phyloP scores from a whole-genome alignment of 768 basidiomycete species.

The Naematelia encephala region DNA sequence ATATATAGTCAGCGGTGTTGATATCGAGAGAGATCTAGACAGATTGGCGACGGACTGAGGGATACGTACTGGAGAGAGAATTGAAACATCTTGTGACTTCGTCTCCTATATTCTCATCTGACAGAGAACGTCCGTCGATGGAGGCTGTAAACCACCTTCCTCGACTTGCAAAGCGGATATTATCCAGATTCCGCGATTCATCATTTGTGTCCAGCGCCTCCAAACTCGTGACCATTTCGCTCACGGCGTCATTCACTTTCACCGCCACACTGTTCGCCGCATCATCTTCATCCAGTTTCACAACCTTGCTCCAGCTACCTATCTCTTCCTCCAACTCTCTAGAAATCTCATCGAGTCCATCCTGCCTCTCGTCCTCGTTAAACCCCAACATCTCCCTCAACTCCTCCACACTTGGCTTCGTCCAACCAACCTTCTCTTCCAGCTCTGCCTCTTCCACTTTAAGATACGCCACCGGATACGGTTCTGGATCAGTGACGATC shows the following conservation, averaged over 20 bases:
- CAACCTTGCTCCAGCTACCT: too few relatives aligned
- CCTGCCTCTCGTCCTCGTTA: neutral
- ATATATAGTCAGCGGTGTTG: constrained; percentile 3
- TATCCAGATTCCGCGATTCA: neutral
- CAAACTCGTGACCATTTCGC: neutral
- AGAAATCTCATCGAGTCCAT: neutral
- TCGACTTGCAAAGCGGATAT: constrained; percentile 24
- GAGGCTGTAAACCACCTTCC: constrained; percentile 68
- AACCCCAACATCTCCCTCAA: constrained; percentile 40
- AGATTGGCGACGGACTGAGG: neutral
- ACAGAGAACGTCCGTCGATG: constrained; percentile 58
- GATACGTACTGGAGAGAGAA: constrained; percentile 59
- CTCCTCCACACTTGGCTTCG: constrained; percentile 22
- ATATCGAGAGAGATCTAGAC: neutral
- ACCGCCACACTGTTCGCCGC: too few relatives aligned
- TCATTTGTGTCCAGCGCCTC: neutral
- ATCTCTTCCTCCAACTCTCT: neutral
- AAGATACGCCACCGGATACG: constrained; percentile 84
- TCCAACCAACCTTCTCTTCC: constrained; percentile 56
- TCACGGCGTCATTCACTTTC: too few relatives aligned
- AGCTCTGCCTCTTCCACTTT: constrained; percentile 69
- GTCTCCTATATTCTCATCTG: constrained; percentile 58
- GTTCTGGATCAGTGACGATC: constrained; percentile 60
- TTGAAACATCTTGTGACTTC: constrained; percentile 71
- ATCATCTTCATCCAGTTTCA: too few relatives aligned